Conservation (phyloP, 1,284 basidiomycete species). For the Apiotrichum laibachii region DNA sequence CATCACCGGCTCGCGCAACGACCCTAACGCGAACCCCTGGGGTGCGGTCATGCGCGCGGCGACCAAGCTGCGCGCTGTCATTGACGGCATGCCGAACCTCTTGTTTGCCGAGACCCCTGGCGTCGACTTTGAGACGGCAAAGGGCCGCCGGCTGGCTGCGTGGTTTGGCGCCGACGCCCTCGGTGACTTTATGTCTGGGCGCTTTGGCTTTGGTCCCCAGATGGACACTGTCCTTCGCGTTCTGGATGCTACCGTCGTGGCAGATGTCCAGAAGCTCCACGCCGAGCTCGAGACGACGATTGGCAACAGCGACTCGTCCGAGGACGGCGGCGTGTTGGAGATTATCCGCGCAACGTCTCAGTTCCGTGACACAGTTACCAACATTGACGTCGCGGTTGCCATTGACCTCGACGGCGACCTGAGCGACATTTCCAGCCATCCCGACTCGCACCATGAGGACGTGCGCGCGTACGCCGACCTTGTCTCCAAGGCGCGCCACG, state of each 20-base stretch:
- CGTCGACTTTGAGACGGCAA: slow-evolving; percentile 14
- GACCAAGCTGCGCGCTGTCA: slow-evolving; percentile 36
- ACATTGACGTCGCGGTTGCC: slow-evolving; percentile 45
- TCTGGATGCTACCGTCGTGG: slow-evolving; percentile 28
- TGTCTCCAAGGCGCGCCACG: slow-evolving; percentile 36
- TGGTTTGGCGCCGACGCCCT: slow-evolving; percentile 31
- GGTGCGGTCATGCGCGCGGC: slow-evolving; percentile 38
- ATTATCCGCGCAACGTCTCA: slow-evolving; percentile 25
- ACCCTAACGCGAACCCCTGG: slow-evolving; percentile 30
- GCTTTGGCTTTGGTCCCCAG: slow-evolving; percentile 37
- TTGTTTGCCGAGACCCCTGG: slow-evolving; percentile 20
- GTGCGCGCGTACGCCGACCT: slow-evolving; percentile 36
- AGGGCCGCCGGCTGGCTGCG: slow-evolving; percentile 20
- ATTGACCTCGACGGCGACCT: slow-evolving; percentile 49
- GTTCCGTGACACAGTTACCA: slow-evolving; percentile 23
- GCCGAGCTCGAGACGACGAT: slow-evolving; percentile 29
- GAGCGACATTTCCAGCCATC: slow-evolving; percentile 3
- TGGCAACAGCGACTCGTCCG: not conserved
- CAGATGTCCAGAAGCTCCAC: slow-evolving; percentile 28
- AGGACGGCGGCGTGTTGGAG: slow-evolving; percentile 18
- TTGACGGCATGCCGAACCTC: slow-evolving; percentile 29
- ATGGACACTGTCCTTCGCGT: slow-evolving; percentile 13
- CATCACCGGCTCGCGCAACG: slow-evolving; percentile 26
- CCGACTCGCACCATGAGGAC: slow-evolving; percentile 23
- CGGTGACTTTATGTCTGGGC: slow-evolving; percentile 35